Conservation (phyloP, 2,329 filamentous ascomycete species). For the Fusarium sarcochroum region DNA sequence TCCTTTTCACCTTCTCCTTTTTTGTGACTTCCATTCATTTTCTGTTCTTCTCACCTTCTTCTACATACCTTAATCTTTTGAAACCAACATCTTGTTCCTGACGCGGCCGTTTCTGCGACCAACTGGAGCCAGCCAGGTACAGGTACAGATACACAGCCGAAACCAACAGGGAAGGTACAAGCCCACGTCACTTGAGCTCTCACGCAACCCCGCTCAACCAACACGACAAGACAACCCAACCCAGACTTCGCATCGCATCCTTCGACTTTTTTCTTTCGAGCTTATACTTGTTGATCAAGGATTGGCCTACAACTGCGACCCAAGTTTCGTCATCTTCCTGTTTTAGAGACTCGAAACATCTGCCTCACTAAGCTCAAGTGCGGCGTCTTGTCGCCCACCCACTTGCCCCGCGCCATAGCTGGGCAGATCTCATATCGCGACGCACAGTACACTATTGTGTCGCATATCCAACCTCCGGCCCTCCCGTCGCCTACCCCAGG, state of each 20-base stretch:
- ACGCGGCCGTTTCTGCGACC: slow-evolving; percentile 52
- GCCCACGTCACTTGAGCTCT: slow-evolving; percentile 32
- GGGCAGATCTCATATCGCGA: slow-evolving; percentile 22
- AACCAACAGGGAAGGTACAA: slow-evolving; percentile 31
- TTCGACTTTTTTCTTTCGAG: slow-evolving; percentile 12
- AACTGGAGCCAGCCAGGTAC: slow-evolving; percentile 38
- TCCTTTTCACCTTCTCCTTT: neutral
- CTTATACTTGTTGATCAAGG: slow-evolving; percentile 21
- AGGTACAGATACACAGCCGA: slow-evolving; percentile 5
- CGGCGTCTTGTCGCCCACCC: slow-evolving; percentile 9
- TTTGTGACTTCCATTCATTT: neutral
- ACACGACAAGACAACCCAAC: slow-evolving; percentile 21
- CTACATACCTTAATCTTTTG: slow-evolving; percentile 12
- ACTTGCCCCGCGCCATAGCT: slow-evolving; percentile 36
- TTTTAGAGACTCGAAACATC: slow-evolving; percentile 17
- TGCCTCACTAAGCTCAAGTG: slow-evolving; percentile 20
- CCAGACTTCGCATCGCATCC: slow-evolving; percentile 4
- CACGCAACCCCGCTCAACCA: slow-evolving; percentile 45
- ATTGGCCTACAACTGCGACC: slow-evolving; percentile 14
- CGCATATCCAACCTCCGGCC: slow-evolving; percentile 11
- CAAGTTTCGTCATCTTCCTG: slow-evolving; percentile 12
- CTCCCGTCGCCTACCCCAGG: slow-evolving; percentile 16
- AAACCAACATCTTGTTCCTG: slow-evolving; percentile 40
- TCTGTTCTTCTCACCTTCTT: slow-evolving; percentile 3
- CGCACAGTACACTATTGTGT: slow-evolving; percentile 8